A percentile compares a stretch with the other conserved stretches of the same genome.
Conservation (phyloP, 345 rosid genomes). For the Psidium guajava region DNA sequence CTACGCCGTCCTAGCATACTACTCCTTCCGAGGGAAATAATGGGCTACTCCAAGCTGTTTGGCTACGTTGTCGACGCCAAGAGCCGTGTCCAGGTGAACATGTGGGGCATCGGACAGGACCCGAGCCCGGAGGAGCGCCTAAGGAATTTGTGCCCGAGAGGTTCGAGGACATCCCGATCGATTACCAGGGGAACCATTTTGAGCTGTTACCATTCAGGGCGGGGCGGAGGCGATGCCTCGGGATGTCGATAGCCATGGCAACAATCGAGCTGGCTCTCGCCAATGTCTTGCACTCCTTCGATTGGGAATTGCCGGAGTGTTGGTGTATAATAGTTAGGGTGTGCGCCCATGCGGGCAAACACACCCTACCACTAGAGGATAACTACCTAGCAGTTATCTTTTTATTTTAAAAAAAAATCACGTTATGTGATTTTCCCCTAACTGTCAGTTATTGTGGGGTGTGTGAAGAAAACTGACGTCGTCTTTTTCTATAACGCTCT, state of each 20-base stretch:
- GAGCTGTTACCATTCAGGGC: conserved; percentile 29
- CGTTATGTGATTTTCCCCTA: no score
- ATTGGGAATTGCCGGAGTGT: conserved; percentile 33
- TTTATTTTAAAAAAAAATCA: no score
- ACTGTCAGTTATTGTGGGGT: no score
- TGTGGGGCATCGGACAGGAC: conserved; percentile 25
- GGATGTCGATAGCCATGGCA: conserved; percentile 10
- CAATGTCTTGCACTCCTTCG: conserved; percentile 21
- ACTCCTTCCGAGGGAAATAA: conserved; percentile 32
- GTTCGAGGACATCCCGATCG: conserved; percentile 16
- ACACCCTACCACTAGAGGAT: no score
- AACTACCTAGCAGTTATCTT: no score
- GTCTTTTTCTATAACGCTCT: no score
- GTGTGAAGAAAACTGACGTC: no score
- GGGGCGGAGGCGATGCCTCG: conserved; percentile 28
- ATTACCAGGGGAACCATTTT: conserved; percentile 26
- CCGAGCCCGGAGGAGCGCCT: conserved; percentile 20
- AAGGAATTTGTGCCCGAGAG: conserved; percentile 35
- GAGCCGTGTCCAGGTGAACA: conserved; percentile 26
- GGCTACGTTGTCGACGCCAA: conserved; percentile 20
- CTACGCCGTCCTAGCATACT: conserved; percentile 36
- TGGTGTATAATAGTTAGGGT: no score
- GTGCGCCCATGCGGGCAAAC: no score
- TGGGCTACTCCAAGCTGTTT: conserved; percentile 18
- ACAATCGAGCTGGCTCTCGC: conserved; percentile 25